Conservation (phyloP, 2,329 filamentous ascomycete species). For the Biscogniauxia sp. region DNA sequence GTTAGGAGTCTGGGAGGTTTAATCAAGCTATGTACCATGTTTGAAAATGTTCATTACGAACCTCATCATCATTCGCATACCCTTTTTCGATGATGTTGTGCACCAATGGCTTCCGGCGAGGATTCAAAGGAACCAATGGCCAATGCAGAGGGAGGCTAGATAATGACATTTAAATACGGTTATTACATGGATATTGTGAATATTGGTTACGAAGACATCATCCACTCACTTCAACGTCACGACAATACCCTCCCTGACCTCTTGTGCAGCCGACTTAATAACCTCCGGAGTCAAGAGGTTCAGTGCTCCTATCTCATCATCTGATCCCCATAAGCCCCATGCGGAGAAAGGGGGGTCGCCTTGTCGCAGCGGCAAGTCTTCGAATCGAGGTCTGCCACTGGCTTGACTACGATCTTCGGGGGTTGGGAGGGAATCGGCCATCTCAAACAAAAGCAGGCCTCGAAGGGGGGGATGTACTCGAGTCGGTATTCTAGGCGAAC, state of each 20-base stretch:
- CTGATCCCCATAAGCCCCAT: background rate
- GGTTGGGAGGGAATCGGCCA: background rate
- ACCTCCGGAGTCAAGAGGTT: background rate
- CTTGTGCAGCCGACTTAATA: background rate
- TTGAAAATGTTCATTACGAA: background rate
- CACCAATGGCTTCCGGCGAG: background rate
- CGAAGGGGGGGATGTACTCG: background rate
- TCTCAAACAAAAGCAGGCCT: background rate
- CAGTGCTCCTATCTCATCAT: background rate
- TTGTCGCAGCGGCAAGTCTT: background rate
- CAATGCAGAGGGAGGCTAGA: constrained; percentile 1
- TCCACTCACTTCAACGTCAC: background rate
- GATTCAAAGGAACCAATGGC: background rate
- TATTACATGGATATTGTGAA: background rate
- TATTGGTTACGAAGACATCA: background rate
- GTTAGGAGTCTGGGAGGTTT: background rate
- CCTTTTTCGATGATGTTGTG: background rate
- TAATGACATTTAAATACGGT: background rate
- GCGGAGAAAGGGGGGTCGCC: background rate
- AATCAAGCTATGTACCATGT: background rate
- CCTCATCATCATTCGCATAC: background rate
- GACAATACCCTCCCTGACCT: background rate
- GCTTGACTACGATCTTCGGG: background rate
- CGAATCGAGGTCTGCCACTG: background rate
- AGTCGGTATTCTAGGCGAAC: background rate